Evolutionary conservation across 2,329 filamentous ascomycete species (phyloP).

Genomic region (Diaporthe sp.): DNA sequence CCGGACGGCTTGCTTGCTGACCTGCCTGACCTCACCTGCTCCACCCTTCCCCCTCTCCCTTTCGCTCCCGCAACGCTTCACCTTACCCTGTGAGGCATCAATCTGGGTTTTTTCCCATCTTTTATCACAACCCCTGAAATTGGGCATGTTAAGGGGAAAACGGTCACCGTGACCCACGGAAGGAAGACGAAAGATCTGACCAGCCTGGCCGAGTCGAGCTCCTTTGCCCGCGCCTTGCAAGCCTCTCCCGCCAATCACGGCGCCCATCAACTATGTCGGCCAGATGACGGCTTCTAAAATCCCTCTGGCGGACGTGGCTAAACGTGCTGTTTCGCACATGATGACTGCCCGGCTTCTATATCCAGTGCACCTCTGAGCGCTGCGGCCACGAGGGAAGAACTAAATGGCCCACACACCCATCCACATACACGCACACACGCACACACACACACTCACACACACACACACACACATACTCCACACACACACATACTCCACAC

Average conservation of each 20-base stretch:
- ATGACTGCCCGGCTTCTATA: slow-evolving; percentile 23
- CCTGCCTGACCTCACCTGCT: slow-evolving; percentile 16
- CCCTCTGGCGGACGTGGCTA: slow-evolving; percentile 13
- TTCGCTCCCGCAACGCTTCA: slow-evolving; percentile 1
- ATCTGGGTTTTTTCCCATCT: neutral
- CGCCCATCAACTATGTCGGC: slow-evolving; percentile 13
- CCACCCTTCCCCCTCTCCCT: neutral
- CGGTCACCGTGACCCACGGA: slow-evolving; percentile 12
- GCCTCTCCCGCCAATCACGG: slow-evolving; percentile 3
- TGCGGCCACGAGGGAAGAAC: slow-evolving; percentile 19
- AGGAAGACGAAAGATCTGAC: slow-evolving; percentile 21
- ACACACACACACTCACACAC: neutral
- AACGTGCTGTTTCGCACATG: slow-evolving; percentile 24
- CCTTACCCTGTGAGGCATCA: neutral
- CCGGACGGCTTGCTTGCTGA: slow-evolving; percentile 23
- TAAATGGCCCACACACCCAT: slow-evolving; percentile 5
- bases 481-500: neutral
- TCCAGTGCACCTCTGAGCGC: slow-evolving; percentile 4
- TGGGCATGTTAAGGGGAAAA: neutral
- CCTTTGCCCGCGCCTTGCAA: slow-evolving; percentile 15
- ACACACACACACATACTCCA: neutral
- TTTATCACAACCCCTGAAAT: slow-evolving; percentile 6
- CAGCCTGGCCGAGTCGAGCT: slow-evolving; percentile 17
- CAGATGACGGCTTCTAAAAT: slow-evolving; percentile 22
- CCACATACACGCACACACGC: neutral